Evolutionary conservation across 2,329 filamentous ascomycete genomes (phyloP), one percentile per base, ranked within the genome.

Genomic region (Ascochyta koolunga): DNA sequence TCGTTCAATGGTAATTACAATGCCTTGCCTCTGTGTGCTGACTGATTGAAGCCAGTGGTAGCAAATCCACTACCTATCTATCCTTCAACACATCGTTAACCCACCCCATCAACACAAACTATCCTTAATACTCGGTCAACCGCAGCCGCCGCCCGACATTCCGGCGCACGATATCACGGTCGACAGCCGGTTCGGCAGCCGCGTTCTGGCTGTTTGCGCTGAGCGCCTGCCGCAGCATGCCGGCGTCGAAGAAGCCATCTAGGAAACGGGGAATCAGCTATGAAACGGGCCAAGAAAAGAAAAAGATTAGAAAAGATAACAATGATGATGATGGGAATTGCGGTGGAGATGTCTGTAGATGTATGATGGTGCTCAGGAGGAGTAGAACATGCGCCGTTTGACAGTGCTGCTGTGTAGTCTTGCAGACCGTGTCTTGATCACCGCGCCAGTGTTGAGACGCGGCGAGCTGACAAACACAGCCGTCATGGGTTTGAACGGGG

Each of bases 171-270:
- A 82, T 82, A 10, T 86, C 86, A 51, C 84, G 80, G 65, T 88
- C 86, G 38, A 82, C 76, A 58, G 86, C 83, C 37, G 76, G 71
- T 29, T 78, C 80, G 51, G 57, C 63, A 27, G 86, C 81, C 15
- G 83, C 82, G 41, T 57, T 50, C 35, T 58, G 60, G 43, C 88
- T 83, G 44, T 88, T 84, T 2, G 88, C 88, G 71, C 93, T 93
- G 53, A 96, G 85, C 1, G 92, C 91, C 73, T 96, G 90, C 21
- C 95, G 81, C 5, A 97, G 84, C 91, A 97, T 96, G 13, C 93
- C 93, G 0, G 93, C 92, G 72, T 98, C 93, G 77, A 98, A 98
- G 81, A 98, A 97, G 27, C 93, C 93, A 80, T 97, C 93, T 96
- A 70, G 49, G 57, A 58, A 62, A 60, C 11, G 58, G 42, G 74